phyloP scores from a whole-genome alignment of 106 monocot species.

The Dioscorea dumetorum region DNA sequence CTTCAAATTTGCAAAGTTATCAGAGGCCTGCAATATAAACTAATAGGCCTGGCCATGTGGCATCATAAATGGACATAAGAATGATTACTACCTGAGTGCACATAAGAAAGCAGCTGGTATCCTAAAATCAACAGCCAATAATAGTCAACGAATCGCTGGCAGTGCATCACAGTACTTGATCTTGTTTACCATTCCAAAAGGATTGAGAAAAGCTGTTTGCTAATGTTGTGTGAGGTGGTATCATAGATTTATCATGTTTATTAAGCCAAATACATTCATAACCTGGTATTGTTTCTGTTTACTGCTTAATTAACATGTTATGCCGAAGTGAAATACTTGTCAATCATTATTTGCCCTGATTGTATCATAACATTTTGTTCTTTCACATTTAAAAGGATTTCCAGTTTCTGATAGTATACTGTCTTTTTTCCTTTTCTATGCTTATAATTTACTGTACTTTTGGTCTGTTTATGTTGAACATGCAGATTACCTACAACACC shows the following conservation, averaged over 20 bases:
- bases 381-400: neutral
- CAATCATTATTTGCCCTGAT: neutral
- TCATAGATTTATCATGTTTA: too few relatives aligned
- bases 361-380: neutral
- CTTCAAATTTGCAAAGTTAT: too few relatives aligned
- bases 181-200: too few relatives aligned
- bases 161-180: too few relatives aligned
- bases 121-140: too few relatives aligned
- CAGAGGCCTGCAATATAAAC: neutral
- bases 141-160: too few relatives aligned
- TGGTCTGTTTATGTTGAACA: neutral
- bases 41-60: neutral
- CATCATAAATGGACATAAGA: neutral
- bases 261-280: too few relatives aligned
- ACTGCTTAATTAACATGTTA: too few relatives aligned
- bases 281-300: too few relatives aligned
- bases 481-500: conserved; percentile 87
- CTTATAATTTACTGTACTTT: neutral
- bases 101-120: too few relatives aligned
- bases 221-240: too few relatives aligned
- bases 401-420: neutral
- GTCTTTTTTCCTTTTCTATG: neutral
- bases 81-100: neutral
- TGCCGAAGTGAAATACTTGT: neutral
- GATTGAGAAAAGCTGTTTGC: too few relatives aligned